These are phyloP conservation scores for Leccinum uliginosum DNA, from an alignment of 768 basidiomycete genomes.

Conservation along the genomic window DNA sequence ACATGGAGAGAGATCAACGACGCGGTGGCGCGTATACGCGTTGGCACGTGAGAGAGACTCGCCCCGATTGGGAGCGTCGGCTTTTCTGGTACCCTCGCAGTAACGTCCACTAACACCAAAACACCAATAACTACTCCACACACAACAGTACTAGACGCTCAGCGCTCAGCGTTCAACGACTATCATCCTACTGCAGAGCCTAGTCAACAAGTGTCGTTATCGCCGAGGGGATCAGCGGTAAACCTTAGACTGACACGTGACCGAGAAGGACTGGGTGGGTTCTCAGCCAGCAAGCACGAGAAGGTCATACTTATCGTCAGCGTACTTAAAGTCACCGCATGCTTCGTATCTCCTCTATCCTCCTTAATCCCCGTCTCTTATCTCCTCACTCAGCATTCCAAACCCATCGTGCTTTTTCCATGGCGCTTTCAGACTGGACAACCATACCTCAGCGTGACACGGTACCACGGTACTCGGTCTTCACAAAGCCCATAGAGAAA, in stretches of 20 bases:
- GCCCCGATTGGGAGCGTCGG: not conserved
- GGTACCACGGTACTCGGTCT: constrained; percentile 49
- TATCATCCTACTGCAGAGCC: too few relatives aligned
- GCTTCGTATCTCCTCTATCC: constrained; percentile 12
- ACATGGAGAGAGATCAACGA: not conserved
- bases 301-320: not conserved
- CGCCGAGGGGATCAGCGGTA: too few relatives aligned
- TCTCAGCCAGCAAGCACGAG: too few relatives aligned
- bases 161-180: too few relatives aligned
- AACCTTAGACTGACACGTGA: too few relatives aligned
- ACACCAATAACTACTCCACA: not conserved
- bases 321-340: not conserved
- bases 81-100: not conserved
- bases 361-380: constrained; percentile 1
- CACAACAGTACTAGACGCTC: not conserved
- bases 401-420: constrained; percentile 17
- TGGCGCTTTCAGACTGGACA: constrained; percentile 23
- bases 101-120: not conserved
- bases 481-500: constrained; percentile 58
- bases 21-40: constrained; percentile 23
- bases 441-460: constrained; percentile 10
- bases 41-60: constrained; percentile 12
- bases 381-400: not conserved
- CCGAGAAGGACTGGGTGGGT: too few relatives aligned
- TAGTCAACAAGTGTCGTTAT: too few relatives aligned